A percentile compares a stretch with the other conserved stretches of the same genome.
These are phyloP conservation scores for Hypoxylon sp. DNA, from an alignment of 2,329 filamentous ascomycete species.

Conservation along the genomic window DNA sequence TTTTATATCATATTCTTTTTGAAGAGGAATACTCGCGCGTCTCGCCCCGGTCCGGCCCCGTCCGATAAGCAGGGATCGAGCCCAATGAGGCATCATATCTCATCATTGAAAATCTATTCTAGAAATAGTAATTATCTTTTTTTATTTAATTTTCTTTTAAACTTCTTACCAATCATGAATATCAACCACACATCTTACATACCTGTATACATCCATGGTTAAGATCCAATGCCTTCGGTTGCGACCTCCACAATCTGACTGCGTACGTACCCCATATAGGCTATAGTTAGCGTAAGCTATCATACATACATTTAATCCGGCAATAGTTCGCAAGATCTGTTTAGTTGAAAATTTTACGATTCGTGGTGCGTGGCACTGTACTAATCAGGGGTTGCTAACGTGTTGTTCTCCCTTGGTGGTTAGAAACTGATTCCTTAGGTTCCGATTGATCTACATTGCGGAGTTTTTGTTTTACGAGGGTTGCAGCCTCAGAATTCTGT, in stretches of 20 bases:
- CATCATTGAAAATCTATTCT: neutral
- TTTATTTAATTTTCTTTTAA: neutral
- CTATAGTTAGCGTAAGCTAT: conserved; percentile 8
- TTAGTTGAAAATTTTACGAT: conserved; percentile 17
- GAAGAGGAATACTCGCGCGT: neutral
- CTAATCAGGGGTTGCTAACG: conserved; percentile 26
- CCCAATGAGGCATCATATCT: conserved; percentile 2
- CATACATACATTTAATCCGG: neutral
- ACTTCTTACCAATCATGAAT: conserved; percentile 7
- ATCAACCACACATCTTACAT: neutral
- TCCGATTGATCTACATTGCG: conserved; percentile 15
- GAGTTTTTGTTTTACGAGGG: conserved; percentile 17
- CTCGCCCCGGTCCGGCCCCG: conserved; percentile 1
- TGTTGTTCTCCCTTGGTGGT: conserved; percentile 2
- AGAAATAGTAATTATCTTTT: neutral
- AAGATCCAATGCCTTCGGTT: neutral
- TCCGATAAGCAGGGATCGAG: neutral
- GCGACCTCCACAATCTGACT: conserved; percentile 4
- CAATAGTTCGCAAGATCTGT: conserved; percentile 9
- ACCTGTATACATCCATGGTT: neutral
- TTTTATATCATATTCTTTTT: conserved; percentile 2
- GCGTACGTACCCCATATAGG: conserved; percentile 8
- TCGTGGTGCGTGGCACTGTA: conserved; percentile 17
- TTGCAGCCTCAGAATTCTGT: neutral
- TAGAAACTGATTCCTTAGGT: conserved; percentile 6